Percentiles rank a stretch among this genome's conserved stretches.
These are phyloP conservation scores for Mycosphaerella sp. DNA, from an alignment of 2,329 filamentous ascomycete species.

Conservation along the genomic window DNA sequence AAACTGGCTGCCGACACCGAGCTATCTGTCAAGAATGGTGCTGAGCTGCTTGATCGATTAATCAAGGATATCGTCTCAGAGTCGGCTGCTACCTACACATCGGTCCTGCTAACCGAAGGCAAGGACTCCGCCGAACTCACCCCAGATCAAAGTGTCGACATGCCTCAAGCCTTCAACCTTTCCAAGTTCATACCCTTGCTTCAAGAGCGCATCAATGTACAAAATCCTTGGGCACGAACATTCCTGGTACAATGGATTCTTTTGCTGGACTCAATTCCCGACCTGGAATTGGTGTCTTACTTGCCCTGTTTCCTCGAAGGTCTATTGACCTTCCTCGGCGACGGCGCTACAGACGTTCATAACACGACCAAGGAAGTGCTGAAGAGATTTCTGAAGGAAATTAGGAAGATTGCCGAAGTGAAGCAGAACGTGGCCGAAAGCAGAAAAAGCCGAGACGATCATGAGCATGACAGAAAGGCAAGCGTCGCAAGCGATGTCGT, in stretches of 20 bases:
- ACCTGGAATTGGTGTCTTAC: conserved; percentile 88
- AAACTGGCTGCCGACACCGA: conserved; percentile 96
- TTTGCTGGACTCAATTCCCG: conserved; percentile 89
- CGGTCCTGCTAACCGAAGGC: conserved; percentile 59
- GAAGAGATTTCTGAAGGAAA: conserved; percentile 86
- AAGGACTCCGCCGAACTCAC: conserved; percentile 40
- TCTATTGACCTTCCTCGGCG: conserved; percentile 84
- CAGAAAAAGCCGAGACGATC: conserved; percentile 57
- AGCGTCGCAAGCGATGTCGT: conserved; percentile 23
- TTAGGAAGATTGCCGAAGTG: conserved; percentile 86
- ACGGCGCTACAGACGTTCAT: conserved; percentile 89
- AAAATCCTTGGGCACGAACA: conserved; percentile 89
- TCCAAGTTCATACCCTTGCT: conserved; percentile 85
- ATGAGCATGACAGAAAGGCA: conserved; percentile 22
- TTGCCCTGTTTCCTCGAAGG: conserved; percentile 87
- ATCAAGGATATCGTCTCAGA: conserved; percentile 96
- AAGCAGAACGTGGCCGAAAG: conserved; percentile 90
- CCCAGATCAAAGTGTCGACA: conserved; percentile 38
- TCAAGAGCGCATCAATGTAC: conserved; percentile 87
- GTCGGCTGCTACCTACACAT: conserved; percentile 90
- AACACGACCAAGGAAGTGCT: conserved; percentile 83
- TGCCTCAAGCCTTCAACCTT: conserved; percentile 86
- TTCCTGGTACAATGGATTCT: conserved; percentile 97
- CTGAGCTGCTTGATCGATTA: conserved; percentile 86
- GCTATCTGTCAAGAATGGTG: conserved; percentile 95